Base-by-base conservation (phyloP, 2,329 filamentous ascomycete species). In the Cordyceps cicadae region DNA sequence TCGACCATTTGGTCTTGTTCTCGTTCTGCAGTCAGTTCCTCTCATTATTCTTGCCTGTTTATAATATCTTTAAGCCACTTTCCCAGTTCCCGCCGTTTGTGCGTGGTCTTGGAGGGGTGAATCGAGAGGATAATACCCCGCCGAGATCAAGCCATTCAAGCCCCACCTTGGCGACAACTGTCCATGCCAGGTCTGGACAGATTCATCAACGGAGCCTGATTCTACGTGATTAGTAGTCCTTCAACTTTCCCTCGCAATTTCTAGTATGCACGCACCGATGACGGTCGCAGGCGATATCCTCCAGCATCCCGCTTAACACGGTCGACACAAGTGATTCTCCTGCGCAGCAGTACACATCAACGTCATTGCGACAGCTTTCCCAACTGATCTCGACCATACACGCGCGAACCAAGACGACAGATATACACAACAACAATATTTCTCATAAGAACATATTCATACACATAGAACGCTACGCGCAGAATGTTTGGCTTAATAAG, bases 401-500 rank as follows among this genome's bases (percentile, higher is more conserved):
- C 29, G 34, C 34, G 34, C 34, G 34, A 14, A 3, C 34, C 34
- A 60, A 54, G 15, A 39, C n/a, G 34, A 45, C 59, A 55, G 57
- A 62, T 54, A 8, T 58, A 59, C 62, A n/a, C 29, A 21, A 21
- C 43, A 8, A 29, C 48, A 11, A 21, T n/a, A 11, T 26, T n/a
- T 9, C 29, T 34, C 39, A 39, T 11, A 50, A 17, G 48, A 14
- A 34, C 39, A 50, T 50, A 50, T 5, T 46, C 39, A 34, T 59
- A 62, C 72, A 43, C 63, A 67, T 62, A 74, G 3, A 29, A 29
- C 29, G 7, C 29, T 29, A 8, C 29, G 29, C 6, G 29, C 62
- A 43, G 14, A 63, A 78, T 81, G 72, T 80, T 78, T 67, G 84
- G 87, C 19, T 77, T 91, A 56, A 83, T 90, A 64, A 83, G 88